Evolutionary conservation across 768 basidiomycete species (phyloP), one percentile per base, ranked within the genome.

Genomic region (Phanerodontia chrysosporium): DNA sequence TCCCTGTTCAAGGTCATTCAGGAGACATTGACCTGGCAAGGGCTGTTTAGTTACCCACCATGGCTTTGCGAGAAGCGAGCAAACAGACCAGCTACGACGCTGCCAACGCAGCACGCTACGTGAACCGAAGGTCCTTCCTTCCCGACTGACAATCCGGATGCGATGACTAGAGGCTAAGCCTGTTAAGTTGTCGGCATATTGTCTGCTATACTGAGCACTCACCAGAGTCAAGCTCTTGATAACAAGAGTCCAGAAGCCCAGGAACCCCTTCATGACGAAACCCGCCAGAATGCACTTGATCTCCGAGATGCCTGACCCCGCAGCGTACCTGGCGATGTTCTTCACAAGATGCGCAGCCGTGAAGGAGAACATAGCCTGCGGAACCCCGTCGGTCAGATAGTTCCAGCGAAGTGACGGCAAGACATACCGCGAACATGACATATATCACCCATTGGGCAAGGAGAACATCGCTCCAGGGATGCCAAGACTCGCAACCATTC

Each of bases 91-190:
- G 92, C 95, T n/a, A 98, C 86, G 35, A 96, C 79, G 61, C 84
- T 87, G 1, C 97, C 97, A 61, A 97, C 85, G 67, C 94, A 92
- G 68, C 93, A 96, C 3, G 97, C 97, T 48, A 98, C 90, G 69
- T 99, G 97, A 0, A 99, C 97, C 1, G 94, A 96, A 0, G 97
- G 97, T 0, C 97, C 97, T 74, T 99, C 97, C 73, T 98, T 99
- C 6, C 97, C 97, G 22, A 98, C 94, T 4, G 95, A 95, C 51
- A 98, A 75, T 1, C 97, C 97, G 25, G 96, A 98, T 6, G 95
- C 96, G 64, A 99, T 98, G 39, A 96, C 91, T 30, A 99, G 78
- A 27, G 97, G 97, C 96, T 99, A 64, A 22, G 28, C 35, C 13
- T 22, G 25, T 36, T 68, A 46, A 63, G 49, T 24, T 16, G 30